Percentiles rank a stretch among this genome's conserved stretches.
phyloP scores from a whole-genome alignment of 2,329 filamentous ascomycete genomes.

The Alternaria longipes region DNA sequence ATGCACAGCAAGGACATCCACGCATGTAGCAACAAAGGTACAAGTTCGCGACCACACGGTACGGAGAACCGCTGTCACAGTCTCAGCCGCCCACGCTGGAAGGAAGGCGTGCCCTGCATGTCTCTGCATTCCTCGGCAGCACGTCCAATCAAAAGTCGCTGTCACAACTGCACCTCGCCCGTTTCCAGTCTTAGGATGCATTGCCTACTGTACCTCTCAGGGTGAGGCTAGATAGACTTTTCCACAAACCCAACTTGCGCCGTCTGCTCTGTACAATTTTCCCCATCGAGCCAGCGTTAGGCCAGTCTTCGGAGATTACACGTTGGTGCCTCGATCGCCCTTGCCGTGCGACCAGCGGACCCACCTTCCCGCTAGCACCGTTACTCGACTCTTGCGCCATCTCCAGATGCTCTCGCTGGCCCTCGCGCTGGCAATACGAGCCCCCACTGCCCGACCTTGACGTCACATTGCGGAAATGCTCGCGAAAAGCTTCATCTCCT shows the following conservation, averaged over 20 bases:
- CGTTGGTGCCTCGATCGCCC: constrained; percentile 28
- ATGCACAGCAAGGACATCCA: background rate
- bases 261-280: constrained; percentile 19
- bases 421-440: constrained; percentile 3
- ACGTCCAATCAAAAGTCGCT: constrained; percentile 16
- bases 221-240: background rate
- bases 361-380: constrained; percentile 21
- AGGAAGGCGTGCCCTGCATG: constrained; percentile 32
- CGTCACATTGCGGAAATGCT: constrained; percentile 26
- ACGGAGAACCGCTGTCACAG: constrained; percentile 12
- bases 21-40: background rate
- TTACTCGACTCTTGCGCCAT: constrained; percentile 23
- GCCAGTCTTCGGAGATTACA: constrained; percentile 40
- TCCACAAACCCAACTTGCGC: background rate
- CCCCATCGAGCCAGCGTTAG: constrained; percentile 18
- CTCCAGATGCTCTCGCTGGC: constrained; percentile 6
- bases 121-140: constrained; percentile 20
- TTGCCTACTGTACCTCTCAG: background rate
- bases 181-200: background rate
- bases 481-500: constrained; percentile 9
- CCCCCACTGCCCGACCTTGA: constrained; percentile 16
- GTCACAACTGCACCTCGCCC: background rate
- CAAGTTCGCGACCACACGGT: constrained; percentile 1
- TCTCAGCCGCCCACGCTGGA: constrained; percentile 29
- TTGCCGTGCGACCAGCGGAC: constrained; percentile 31